Percentiles rank a stretch among this genome's conserved stretches.
Evolutionary conservation across 2,329 filamentous ascomycete genomes (phyloP).

Genomic region (Xylariaceae sp.): DNA sequence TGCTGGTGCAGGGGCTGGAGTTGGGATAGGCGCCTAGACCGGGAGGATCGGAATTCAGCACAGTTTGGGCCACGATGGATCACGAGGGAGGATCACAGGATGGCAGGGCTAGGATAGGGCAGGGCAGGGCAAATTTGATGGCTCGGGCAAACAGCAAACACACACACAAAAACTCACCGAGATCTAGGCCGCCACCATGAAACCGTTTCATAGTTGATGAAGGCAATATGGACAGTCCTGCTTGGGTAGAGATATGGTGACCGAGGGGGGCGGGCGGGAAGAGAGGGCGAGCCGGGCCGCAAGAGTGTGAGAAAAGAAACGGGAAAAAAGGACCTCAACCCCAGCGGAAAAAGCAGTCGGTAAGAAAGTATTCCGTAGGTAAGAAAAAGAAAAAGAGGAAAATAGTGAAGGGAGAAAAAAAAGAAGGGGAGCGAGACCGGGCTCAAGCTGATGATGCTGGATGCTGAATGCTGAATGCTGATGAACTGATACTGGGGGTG

Average conservation of each 20-base stretch:
- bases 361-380: not conserved
- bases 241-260: not conserved
- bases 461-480: not conserved
- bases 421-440: not conserved
- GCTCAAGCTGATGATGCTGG: not conserved
- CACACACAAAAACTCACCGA: conserved; percentile 34
- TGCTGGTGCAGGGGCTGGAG: too few relatives aligned
- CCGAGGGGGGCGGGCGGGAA: not conserved
- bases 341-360: conserved; percentile 1
- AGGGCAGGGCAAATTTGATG: not conserved
- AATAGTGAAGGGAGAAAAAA: not conserved
- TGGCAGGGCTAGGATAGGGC: not conserved
- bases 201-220: conserved; percentile 42
- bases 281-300: not conserved
- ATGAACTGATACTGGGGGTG: not conserved
- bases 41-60: conserved; percentile 26
- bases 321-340: not conserved
- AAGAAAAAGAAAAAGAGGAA: conserved; percentile 4
- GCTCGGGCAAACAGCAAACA: conserved; percentile 11
- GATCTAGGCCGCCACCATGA: conserved; percentile 39
- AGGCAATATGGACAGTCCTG: conserved; percentile 7
- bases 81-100: conserved; percentile 16
- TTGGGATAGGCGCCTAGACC: conserved; percentile 34
- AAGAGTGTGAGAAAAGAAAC: not conserved
- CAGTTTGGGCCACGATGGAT: conserved; percentile 5